Percentiles rank a stretch among this genome's conserved stretches.
phyloP scores from a whole-genome alignment of 176 grass and related monocot genomes.

The Carex myosuroides region DNA sequence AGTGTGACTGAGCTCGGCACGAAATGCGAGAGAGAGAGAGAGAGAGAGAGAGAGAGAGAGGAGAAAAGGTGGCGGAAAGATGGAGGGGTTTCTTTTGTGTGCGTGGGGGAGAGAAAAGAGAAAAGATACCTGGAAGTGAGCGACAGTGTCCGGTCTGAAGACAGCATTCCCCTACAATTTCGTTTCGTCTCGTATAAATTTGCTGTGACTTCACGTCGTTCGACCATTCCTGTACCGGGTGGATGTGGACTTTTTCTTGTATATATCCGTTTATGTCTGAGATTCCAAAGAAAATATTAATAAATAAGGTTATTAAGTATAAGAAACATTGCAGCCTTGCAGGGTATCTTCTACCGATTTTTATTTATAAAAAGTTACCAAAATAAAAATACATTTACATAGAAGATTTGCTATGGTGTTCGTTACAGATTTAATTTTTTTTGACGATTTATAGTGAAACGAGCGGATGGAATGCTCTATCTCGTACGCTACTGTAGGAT shows the following conservation, averaged over 20 bases:
- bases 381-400: too few relatives aligned
- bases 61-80: slow-evolving; percentile 14
- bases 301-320: too few relatives aligned
- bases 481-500: too few relatives aligned
- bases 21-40: slow-evolving; percentile 30
- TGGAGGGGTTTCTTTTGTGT: slow-evolving; percentile 13
- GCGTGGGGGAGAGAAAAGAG: background rate
- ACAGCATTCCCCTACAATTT: background rate
- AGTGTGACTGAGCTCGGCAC: slow-evolving; percentile 26
- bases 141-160: background rate
- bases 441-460: too few relatives aligned
- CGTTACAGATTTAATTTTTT: too few relatives aligned
- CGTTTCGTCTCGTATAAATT: background rate
- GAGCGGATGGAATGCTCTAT: too few relatives aligned
- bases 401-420: too few relatives aligned
- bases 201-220: background rate
- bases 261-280: too few relatives aligned
- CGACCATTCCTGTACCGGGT: background rate
- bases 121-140: background rate
- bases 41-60: slow-evolving; percentile 17
- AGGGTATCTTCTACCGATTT: too few relatives aligned
- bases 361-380: too few relatives aligned
- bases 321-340: too few relatives aligned
- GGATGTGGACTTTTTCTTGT: background rate
- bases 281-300: too few relatives aligned